Percentiles rank a stretch among this genome's conserved stretches.
Evolutionary conservation across 2,329 filamentous ascomycete species (phyloP).

Genomic region (Leptographium procerum): DNA sequence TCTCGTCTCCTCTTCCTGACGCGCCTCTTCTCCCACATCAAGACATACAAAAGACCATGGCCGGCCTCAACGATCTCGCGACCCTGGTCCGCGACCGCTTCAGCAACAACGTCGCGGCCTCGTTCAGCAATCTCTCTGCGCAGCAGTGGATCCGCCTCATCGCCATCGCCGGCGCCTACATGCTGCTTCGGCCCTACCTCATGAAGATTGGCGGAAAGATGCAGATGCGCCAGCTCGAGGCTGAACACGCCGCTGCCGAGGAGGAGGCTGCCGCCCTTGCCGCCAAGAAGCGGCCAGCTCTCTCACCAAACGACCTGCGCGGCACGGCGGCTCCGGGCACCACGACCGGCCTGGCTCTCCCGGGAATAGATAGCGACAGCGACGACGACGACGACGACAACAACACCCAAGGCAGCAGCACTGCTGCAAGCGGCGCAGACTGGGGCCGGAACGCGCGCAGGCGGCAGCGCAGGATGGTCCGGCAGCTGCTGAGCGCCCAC

Average conservation of each 20-base stretch:
- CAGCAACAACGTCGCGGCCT: conserved; percentile 35
- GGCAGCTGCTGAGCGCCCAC: conserved; percentile 51
- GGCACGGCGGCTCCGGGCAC: not conserved
- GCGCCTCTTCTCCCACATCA: not conserved
- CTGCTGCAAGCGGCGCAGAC: conserved; percentile 34
- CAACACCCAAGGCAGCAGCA: conserved; percentile 26
- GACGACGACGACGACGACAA: conserved; percentile 33
- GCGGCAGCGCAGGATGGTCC: conserved; percentile 56
- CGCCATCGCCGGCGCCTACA: conserved; percentile 60
- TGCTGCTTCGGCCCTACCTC: conserved; percentile 62
- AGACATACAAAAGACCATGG: conserved; percentile 12
- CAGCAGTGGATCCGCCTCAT: conserved; percentile 57
- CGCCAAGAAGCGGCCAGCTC: conserved; percentile 25
- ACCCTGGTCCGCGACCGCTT: conserved; percentile 22
- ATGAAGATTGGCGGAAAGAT: conserved; percentile 53
- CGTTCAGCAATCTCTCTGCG: conserved; percentile 38
- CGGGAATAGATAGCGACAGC: conserved; percentile 42
- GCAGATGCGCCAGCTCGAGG: conserved; percentile 53
- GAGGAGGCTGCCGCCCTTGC: conserved; percentile 26
- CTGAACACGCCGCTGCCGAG: conserved; percentile 39
- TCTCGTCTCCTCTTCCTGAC: not conserved
- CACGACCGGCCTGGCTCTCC: conserved; percentile 33
- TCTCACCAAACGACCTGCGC: conserved; percentile 55
- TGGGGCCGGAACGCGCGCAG: conserved; percentile 63
- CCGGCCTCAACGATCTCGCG: conserved; percentile 16